Percentiles rank a stretch among this genome's conserved stretches.
phyloP scores from a whole-genome alignment of 2,329 filamentous ascomycete genomes.

The Penicillium fuscoglaucum region DNA sequence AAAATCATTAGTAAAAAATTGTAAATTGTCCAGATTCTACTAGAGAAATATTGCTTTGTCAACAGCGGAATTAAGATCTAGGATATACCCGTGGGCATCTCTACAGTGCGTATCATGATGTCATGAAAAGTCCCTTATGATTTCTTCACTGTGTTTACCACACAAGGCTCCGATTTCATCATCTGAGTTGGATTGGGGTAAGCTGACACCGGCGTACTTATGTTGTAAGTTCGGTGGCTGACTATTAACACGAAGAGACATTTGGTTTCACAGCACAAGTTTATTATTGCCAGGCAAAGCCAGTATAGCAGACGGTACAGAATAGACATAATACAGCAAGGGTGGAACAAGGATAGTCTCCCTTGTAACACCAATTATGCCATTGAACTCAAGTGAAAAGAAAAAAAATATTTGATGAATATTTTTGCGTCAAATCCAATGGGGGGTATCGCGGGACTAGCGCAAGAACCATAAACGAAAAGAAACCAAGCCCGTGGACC shows the following conservation, averaged over 20 bases:
- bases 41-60: neutral
- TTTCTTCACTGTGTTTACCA: neutral
- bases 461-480: slow-evolving; percentile 11
- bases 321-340: neutral
- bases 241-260: neutral
- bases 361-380: neutral
- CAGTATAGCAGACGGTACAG: neutral
- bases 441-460: slow-evolving; percentile 11
- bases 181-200: neutral
- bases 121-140: neutral
- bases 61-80: neutral
- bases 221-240: neutral
- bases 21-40: neutral
- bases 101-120: slow-evolving; percentile 2
- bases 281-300: neutral
- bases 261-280: neutral
- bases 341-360: neutral
- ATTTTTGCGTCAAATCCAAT: slow-evolving; percentile 10
- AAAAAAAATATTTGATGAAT: neutral
- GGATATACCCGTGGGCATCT: neutral
- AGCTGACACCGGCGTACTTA: neutral
- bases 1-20: neutral
- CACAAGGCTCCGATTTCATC: neutral
- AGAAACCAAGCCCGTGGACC: neutral
- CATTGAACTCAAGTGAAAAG: neutral